phyloP scores from a whole-genome alignment of 1,284 basidiomycete genomes.

The Naganishia cerealis region DNA sequence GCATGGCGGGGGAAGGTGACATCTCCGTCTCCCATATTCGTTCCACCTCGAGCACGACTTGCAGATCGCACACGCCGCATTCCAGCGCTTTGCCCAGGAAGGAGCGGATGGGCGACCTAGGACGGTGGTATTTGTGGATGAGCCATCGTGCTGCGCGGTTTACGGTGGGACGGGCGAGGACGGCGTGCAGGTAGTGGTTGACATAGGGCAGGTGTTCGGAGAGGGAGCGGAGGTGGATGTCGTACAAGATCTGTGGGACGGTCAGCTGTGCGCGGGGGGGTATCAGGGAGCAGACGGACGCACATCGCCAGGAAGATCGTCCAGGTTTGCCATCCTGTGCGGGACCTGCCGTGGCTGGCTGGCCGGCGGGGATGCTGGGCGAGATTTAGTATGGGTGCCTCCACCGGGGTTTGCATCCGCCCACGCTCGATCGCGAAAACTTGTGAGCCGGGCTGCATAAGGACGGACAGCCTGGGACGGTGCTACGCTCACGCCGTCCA shows the following conservation, averaged over 20 bases:
- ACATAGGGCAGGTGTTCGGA: slow-evolving; percentile 64
- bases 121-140: slow-evolving; percentile 39
- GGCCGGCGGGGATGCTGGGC: not conserved
- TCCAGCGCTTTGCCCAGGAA: slow-evolving; percentile 41
- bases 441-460: not conserved
- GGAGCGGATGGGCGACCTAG: slow-evolving; percentile 26
- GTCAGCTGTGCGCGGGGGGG: not conserved
- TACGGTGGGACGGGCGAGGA: slow-evolving; percentile 56
- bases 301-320: slow-evolving; percentile 18
- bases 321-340: slow-evolving; percentile 11
- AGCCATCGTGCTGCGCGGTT: slow-evolving; percentile 43
- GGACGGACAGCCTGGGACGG: not conserved
- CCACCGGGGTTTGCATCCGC: slow-evolving; percentile 1
- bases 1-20: too few relatives aligned
- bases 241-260: slow-evolving; percentile 64
- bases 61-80: slow-evolving; percentile 43
- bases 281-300: not conserved
- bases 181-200: slow-evolving; percentile 59
- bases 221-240: slow-evolving; percentile 67
- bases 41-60: slow-evolving; percentile 41
- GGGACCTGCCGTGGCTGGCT: not conserved
- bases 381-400: not conserved
- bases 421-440: slow-evolving; percentile 3
- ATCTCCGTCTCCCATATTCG: slow-evolving; percentile 42
- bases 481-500: not conserved